A percentile compares a stretch with the other conserved stretches of the same genome.
phyloP scores from a whole-genome alignment of 2,329 filamentous ascomycete genomes.

The Talaromyces islandicus region DNA sequence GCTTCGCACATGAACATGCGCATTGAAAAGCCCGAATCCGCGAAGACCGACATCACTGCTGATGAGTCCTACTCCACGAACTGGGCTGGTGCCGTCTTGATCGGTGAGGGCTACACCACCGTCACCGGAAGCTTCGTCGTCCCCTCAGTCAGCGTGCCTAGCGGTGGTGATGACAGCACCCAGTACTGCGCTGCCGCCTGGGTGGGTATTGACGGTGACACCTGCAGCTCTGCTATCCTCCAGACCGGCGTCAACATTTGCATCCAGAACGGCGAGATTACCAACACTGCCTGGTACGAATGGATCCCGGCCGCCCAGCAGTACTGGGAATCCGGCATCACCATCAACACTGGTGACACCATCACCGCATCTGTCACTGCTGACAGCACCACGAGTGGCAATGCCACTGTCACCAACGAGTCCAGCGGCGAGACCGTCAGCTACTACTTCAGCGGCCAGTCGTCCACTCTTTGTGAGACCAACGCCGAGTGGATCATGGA shows the following conservation, averaged over 20 bases:
- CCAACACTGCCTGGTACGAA: slow-evolving; percentile 56
- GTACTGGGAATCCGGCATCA: slow-evolving; percentile 45
- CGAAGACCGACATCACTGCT: not conserved
- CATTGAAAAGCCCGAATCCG: not conserved
- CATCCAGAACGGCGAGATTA: slow-evolving; percentile 32
- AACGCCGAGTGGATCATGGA: slow-evolving; percentile 63
- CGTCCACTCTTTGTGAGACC: slow-evolving; percentile 44
- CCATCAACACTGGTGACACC: slow-evolving; percentile 40
- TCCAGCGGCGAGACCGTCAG: slow-evolving; percentile 47
- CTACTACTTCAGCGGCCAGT: slow-evolving; percentile 41
- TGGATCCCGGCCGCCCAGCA: slow-evolving; percentile 52
- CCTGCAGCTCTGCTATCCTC: slow-evolving; percentile 49
- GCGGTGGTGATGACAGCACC: slow-evolving; percentile 34
- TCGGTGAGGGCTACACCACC: slow-evolving; percentile 44
- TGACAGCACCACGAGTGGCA: slow-evolving; percentile 38
- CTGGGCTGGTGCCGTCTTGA: slow-evolving; percentile 56
- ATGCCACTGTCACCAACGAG: slow-evolving; percentile 46
- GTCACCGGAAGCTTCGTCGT: slow-evolving; percentile 44
- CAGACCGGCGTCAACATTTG: slow-evolving; percentile 55
- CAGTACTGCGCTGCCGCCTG: slow-evolving; percentile 42
- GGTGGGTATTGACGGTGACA: slow-evolving; percentile 59
- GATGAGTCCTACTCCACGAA: slow-evolving; percentile 44
- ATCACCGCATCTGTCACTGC: slow-evolving; percentile 38
- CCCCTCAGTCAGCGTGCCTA: slow-evolving; percentile 41
- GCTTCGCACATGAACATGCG: slow-evolving; percentile 5